These are phyloP conservation scores for Vitis rupestris DNA, from an alignment of 164 flowering plant genomes.

Conservation along the genomic window DNA sequence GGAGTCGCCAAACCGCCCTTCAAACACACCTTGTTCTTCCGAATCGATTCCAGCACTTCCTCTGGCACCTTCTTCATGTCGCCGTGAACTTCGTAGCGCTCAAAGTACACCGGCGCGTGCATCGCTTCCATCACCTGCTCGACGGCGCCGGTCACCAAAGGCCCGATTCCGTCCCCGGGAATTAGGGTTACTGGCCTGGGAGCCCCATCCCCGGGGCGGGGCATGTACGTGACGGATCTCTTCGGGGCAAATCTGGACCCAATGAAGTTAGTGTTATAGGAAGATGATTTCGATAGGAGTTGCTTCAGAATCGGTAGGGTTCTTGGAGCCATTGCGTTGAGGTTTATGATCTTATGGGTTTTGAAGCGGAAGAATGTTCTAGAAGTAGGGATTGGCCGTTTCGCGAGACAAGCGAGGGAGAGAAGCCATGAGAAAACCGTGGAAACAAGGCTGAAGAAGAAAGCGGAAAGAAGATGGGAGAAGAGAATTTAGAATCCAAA, in stretches of 20 bases:
- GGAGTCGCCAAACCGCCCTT: conserved; percentile 87
- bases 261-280: neutral
- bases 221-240: conserved; percentile 83
- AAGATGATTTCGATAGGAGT: conserved; percentile 1
- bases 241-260: no score
- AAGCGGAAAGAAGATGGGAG: no score
- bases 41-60: conserved; percentile 64
- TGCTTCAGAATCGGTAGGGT: conserved; percentile 12
- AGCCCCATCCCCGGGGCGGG: conserved; percentile 84
- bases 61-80: conserved; percentile 55
- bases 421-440: no score
- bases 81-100: conserved; percentile 68
- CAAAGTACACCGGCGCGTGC: conserved; percentile 91
- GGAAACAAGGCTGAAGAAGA: no score
- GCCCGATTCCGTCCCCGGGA: conserved; percentile 89
- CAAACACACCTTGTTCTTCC: conserved; percentile 80
- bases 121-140: conserved; percentile 89
- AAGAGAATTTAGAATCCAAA: no score
- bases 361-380: no score
- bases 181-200: conserved; percentile 76
- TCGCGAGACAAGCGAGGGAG: no score
- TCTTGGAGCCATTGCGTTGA: conserved; percentile 9
- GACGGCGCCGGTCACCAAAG: conserved; percentile 78
- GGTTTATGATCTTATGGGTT: neutral
- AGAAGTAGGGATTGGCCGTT: no score